Base-by-base conservation (phyloP, 345 rosid genomes). In the Lepidium sativum region DNA sequence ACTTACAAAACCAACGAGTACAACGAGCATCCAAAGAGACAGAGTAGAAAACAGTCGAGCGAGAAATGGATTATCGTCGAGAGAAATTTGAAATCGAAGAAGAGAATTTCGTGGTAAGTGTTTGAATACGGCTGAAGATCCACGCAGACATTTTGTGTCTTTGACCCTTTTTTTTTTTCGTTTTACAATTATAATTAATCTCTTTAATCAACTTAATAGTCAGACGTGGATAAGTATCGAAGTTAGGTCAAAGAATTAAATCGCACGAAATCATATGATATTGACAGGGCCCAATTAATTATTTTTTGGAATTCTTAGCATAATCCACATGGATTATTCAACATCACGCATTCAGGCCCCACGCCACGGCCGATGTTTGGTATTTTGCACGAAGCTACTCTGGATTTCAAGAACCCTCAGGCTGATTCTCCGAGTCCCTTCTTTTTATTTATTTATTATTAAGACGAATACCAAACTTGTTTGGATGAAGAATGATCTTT, bases 41-140 rank as follows among this genome's bases (percentile, higher is more conserved):
- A 48, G 34, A 47, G 17, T 31, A 20, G 17, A 18, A 21, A 2
- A 6, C 9, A 21, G 0, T 9, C 17, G 34, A 65, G 39, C 57
- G 16, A 49, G 6, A 23, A 15, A 15, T 6, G 16, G 39, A 59
- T 60, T 6, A 25, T 14, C 20, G 3, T 15, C 23, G 10, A 47
- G 18, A 25, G 20, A 34, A 14, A 31, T 11, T 51, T 5, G 17
- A 31, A 52, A 40, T 54, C 9, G 48, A 23, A 38, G 0, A 45
- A 12, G 51, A 47, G 2, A 9, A 6, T 50, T 45, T 54, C 32
- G 58, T 37, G 63, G 40, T n/a, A 2, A 12, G 58, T 38, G 57
- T 70, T 27, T 63, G 52, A 54, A 68, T 27, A 47, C 64, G 58
- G 75, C 75, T 43, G 69, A 21, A 53, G 74, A 62, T 54, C 56